A percentile compares a stretch with the other conserved stretches of the same genome.
Conservation (phyloP, 176 grass and related monocot genomes). For the Cymbopogon citratus region DNA sequence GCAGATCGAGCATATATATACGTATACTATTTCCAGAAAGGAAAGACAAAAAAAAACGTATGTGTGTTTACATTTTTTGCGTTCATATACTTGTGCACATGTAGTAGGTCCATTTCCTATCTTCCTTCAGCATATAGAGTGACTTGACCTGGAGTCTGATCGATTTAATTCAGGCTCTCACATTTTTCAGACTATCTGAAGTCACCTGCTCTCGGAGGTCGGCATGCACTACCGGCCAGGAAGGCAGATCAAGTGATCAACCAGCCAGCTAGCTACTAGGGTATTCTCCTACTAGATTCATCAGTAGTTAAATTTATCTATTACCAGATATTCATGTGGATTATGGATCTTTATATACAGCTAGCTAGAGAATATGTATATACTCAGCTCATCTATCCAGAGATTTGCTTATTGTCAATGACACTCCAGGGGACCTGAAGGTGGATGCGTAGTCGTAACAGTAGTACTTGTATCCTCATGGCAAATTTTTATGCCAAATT, state of each 20-base stretch:
- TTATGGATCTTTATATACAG: background rate
- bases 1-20: background rate
- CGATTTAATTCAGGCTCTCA: background rate
- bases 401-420: background rate
- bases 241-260: background rate
- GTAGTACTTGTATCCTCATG: too few species aligned
- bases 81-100: background rate
- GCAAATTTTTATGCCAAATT: too few species aligned
- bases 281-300: background rate
- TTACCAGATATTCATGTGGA: background rate
- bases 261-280: background rate
- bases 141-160: background rate
- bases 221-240: background rate
- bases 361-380: background rate
- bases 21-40: background rate
- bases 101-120: background rate
- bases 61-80: too few species aligned
- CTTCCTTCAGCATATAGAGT: background rate
- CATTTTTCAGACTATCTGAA: constrained; percentile 29
- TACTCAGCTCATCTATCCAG: background rate
- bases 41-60: too few species aligned
- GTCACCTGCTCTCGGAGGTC: background rate
- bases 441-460: too few species aligned
- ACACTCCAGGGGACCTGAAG: too few species aligned
- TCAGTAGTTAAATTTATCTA: background rate